These are phyloP conservation scores for Microdochium bolleyi DNA, from an alignment of 2,329 filamentous ascomycete genomes.

Conservation along the genomic window DNA sequence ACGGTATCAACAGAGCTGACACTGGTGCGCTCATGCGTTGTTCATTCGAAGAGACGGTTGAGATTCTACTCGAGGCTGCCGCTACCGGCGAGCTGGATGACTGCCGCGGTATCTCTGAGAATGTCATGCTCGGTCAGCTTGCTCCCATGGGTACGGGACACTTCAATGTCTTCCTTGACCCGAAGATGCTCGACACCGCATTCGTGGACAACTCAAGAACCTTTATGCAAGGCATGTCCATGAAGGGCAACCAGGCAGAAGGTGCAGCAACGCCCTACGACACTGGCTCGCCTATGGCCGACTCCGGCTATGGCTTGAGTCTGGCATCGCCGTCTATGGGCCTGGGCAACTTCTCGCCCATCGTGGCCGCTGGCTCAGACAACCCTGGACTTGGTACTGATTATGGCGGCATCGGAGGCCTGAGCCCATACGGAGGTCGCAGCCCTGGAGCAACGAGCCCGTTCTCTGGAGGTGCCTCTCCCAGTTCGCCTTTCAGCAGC, in stretches of 20 bases:
- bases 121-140: conserved; percentile 95
- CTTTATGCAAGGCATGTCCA: conserved; percentile 71
- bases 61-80: conserved; percentile 93
- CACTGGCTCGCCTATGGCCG: conserved; percentile 69
- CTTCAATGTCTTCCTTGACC: conserved; percentile 88
- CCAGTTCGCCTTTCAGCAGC: conserved; percentile 55
- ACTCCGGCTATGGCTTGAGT: conserved; percentile 55
- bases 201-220: conserved; percentile 86
- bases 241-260: conserved; percentile 66
- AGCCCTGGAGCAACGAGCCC: conserved; percentile 70
- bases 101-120: conserved; percentile 96
- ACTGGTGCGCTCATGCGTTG: conserved; percentile 98
- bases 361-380: conserved; percentile 68
- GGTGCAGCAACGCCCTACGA: conserved; percentile 95
- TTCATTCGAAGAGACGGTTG: conserved; percentile 98
- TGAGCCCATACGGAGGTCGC: conserved; percentile 60
- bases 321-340: conserved; percentile 49
- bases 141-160: conserved; percentile 96
- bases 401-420: conserved; percentile 42
- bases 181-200: conserved; percentile 90
- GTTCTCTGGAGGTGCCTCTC: conserved; percentile 60
- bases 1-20: conserved; percentile 96
- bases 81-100: conserved; percentile 93
- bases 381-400: conserved; percentile 57
- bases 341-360: conserved; percentile 66